Conservation (phyloP, 352 stramenopile genomes). For the Globisporangium splendens region DNA sequence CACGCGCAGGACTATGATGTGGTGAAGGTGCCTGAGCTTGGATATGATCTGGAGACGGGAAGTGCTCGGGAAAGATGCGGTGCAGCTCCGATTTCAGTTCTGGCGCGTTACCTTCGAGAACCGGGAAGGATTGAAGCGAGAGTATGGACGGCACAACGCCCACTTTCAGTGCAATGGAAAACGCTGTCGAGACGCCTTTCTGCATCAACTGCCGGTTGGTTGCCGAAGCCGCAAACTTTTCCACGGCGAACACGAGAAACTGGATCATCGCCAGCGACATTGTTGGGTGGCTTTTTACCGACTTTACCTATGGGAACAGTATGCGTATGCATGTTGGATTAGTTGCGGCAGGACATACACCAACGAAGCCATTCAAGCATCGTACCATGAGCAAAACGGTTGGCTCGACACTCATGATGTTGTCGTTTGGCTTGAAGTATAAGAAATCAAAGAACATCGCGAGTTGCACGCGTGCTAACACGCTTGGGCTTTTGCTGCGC, state of each 20-base stretch:
- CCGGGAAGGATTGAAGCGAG: slow-evolving; percentile 72
- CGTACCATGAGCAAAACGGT: slow-evolving; percentile 81
- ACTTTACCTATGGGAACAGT: slow-evolving; percentile 56
- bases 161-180: slow-evolving; percentile 70
- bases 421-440: slow-evolving; percentile 78
- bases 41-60: slow-evolving; percentile 55
- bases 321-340: background rate
- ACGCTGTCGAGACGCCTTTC: slow-evolving; percentile 77
- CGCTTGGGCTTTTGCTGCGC: slow-evolving; percentile 62
- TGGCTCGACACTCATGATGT: slow-evolving; percentile 82
- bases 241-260: slow-evolving; percentile 81
- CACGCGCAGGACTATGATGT: slow-evolving; percentile 16
- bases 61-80: slow-evolving; percentile 83
- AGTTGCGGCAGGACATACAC: no score
- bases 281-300: slow-evolving; percentile 80
- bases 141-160: slow-evolving; percentile 68
- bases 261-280: slow-evolving; percentile 83
- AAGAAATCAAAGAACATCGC: slow-evolving; percentile 89
- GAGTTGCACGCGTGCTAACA: slow-evolving; percentile 70
- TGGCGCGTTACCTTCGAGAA: slow-evolving; percentile 59
- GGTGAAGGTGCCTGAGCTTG: slow-evolving; percentile 29
- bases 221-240: slow-evolving; percentile 78
- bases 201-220: slow-evolving; percentile 78
- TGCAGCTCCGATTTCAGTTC: slow-evolving; percentile 71
- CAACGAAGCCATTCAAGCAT: background rate